Percentiles rank a stretch among this genome's conserved stretches.
Evolutionary conservation across 345 rosid genomes (phyloP).

Genomic region (Noccaea bulbosa): DNA sequence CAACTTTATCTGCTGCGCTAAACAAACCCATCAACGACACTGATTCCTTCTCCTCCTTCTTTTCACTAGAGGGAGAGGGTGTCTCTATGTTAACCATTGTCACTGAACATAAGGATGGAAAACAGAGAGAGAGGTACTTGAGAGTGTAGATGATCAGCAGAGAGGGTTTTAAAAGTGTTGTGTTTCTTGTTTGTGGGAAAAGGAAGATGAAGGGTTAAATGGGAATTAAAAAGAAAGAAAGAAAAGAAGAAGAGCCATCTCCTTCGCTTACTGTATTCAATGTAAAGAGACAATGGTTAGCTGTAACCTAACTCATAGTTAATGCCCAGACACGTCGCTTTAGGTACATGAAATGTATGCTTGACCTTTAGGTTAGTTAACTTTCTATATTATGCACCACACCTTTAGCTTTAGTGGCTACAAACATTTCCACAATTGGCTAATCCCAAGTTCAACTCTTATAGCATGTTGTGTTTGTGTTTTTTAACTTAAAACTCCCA

Average conservation of each 20-base stretch:
- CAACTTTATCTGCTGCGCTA: conserved; percentile 66
- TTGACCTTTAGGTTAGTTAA: neutral
- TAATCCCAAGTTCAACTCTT: no score
- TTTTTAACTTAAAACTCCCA: no score
- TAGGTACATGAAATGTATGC: neutral
- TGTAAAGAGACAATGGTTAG: neutral
- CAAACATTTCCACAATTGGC: no score
- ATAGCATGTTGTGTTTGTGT: no score
- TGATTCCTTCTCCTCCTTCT: conserved; percentile 29
- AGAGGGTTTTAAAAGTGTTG: neutral
- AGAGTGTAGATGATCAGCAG: conserved; percentile 4
- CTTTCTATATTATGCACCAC: neutral
- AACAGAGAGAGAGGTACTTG: neutral
- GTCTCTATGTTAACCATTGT: conserved; percentile 14
- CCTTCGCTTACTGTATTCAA: neutral
- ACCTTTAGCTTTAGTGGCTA: no score
- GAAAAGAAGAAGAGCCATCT: neutral
- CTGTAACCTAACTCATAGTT: neutral
- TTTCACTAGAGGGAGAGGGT: conserved; percentile 4
- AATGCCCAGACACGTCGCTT: neutral
- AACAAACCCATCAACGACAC: conserved; percentile 67
- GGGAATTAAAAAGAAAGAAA: neutral
- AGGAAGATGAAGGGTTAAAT: neutral
- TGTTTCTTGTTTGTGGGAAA: conserved; percentile 27
- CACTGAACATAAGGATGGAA: neutral